These are phyloP conservation scores for Candida nitratophila DNA, from an alignment of 805 yeast genomes.

Conservation along the genomic window DNA sequence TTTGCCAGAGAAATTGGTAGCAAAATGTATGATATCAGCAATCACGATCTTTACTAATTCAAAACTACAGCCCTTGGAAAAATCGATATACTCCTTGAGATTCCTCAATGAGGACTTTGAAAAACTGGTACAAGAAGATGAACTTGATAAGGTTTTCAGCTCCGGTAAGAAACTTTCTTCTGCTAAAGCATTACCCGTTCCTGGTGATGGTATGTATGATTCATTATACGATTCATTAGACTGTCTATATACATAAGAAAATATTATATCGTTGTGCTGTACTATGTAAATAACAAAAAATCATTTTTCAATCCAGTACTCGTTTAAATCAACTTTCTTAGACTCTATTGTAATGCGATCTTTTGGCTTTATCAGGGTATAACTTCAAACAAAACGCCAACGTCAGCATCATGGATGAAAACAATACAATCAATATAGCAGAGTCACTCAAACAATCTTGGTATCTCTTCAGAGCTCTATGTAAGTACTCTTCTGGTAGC, in stretches of 20 bases:
- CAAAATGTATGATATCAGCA: conserved; percentile 29
- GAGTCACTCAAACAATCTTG: conserved; percentile 21
- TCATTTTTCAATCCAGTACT: no score
- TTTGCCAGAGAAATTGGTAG: conserved; percentile 24
- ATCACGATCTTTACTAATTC: conserved; percentile 19
- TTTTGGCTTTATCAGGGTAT: conserved; percentile 3
- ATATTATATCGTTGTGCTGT: not conserved
- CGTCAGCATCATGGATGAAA: conserved; percentile 17
- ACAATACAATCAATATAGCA: conserved; percentile 15
- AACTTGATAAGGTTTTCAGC: conserved; percentile 1
- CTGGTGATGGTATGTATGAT: conserved; percentile 6
- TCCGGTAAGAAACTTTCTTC: no score
- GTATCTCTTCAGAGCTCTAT: conserved; percentile 23
- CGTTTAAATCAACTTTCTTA: no score
- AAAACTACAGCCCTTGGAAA: conserved; percentile 9
- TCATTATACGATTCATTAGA: conserved; percentile 9
- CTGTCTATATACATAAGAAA: conserved; percentile 5
- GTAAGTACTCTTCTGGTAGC: conserved; percentile 16
- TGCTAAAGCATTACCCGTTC: not conserved
- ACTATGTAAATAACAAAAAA: no score
- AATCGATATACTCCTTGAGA: conserved; percentile 16
- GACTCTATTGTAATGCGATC: not conserved
- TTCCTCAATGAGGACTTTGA: conserved; percentile 19
- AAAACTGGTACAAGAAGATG: conserved; percentile 7
- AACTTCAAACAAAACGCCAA: conserved; percentile 16